Percentiles rank a stretch among this genome's conserved stretches.
Evolutionary conservation across 225 moss, liverwort and hornwort genomes (phyloP).

Genomic region (Marchantia polymorpha): DNA sequence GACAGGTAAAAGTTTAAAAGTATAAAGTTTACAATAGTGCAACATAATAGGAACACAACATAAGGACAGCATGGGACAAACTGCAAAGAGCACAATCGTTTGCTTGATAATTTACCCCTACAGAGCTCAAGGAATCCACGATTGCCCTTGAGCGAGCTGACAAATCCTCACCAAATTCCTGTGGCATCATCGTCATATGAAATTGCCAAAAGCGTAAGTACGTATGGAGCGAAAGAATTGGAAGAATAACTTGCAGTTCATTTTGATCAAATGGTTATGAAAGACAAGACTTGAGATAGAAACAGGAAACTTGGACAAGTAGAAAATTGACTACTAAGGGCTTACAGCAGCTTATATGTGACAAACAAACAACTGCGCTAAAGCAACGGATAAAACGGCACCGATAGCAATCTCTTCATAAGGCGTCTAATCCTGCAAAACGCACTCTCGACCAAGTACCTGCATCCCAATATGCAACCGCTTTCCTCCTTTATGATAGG

Average conservation of each 20-base stretch:
- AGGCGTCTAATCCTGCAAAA: no score
- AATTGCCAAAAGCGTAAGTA: background rate
- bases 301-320: background rate
- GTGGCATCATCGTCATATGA: constrained; percentile 17
- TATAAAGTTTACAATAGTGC: background rate
- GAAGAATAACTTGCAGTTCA: background rate
- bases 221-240: background rate
- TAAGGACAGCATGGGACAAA: background rate
- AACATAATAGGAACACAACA: background rate
- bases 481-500: constrained; percentile 97
- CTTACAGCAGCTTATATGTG: background rate
- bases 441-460: constrained; percentile 35
- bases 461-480: constrained; percentile 95
- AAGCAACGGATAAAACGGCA: no score
- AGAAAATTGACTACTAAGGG: background rate
- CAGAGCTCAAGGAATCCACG: constrained; percentile 72
- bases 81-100: background rate
- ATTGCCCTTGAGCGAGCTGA: constrained; percentile 82
- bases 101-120: constrained; percentile 53
- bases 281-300: background rate
- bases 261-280: background rate
- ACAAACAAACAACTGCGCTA: background rate
- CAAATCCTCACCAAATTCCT: constrained; percentile 92
- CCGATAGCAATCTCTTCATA: background rate
- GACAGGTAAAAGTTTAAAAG: background rate